Base-by-base conservation (phyloP, 257 asterid species). In the Prunella vulgaris region DNA sequence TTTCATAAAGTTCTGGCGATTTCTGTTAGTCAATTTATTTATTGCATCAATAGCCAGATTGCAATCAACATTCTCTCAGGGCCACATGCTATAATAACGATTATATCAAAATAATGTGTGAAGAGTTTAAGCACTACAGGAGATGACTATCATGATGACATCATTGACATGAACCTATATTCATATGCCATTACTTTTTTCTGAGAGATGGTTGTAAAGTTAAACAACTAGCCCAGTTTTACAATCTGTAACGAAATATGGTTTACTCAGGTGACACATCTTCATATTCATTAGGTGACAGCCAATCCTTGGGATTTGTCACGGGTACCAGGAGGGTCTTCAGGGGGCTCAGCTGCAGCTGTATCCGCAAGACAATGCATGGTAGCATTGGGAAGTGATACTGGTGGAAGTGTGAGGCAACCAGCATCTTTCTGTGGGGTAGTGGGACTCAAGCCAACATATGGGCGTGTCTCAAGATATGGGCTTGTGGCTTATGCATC, bases 401-500 rank as follows among this genome's bases (percentile, higher is more conserved):
- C 99, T 5, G 97, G 99, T 77, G 99, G 99, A 63, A 94, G 97
- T 81, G 97, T 94, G 32, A 90, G 99, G 70, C 97, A 94, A 69
- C 99, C 99, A 1, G 97, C 97, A 20, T 89, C 99, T 8, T 94
- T 94, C 72, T 94, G 97, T 79, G 99, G 99, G 2, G 93, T 91
- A 63, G 97, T 94, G 63, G 99, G 97, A 27, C 73, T 94, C 51
- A 94, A 94, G 78, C 99, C 97, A 75, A 94, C 97, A 17, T 94
- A 94, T 81, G 99, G 99, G 3, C 97, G 97, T 68, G 95, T 91
- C 66, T 94, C 99, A 24, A 90, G 99, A 85, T 94, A 86, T 64
- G 99, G 97, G n/a, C 96, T 94, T 38, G 87, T 94, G 61, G 97
- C 99, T 25, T 94, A 94, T 82, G 99, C 99, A 1, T 94, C 99